Conservation (phyloP, 139 green algal genomes). For the Chlorella sp. region DNA sequence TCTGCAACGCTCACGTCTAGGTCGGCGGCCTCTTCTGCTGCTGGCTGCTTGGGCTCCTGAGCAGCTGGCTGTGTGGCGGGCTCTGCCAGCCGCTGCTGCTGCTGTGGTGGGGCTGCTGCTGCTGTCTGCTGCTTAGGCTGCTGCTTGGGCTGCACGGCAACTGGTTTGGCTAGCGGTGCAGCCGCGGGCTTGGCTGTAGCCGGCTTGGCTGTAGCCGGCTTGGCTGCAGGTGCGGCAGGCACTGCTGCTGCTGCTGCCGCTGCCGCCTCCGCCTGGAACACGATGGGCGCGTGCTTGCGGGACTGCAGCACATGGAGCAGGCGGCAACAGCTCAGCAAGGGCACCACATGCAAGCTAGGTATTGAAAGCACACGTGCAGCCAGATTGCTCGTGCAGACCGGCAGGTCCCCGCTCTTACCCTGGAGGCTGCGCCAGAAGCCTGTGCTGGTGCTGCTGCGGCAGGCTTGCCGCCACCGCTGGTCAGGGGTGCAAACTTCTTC, state of each 20-base stretch:
- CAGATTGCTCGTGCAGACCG: not conserved
- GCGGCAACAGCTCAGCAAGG: not conserved
- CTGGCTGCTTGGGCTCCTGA: not conserved
- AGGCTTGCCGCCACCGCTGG: not conserved
- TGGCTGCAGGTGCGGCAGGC: not conserved
- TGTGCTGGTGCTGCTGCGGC: not conserved
- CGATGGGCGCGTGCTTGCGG: conserved; percentile 11
- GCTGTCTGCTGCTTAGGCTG: not conserved
- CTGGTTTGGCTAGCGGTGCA: not conserved
- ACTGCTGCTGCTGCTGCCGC: not conserved
- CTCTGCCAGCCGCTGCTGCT: not conserved
- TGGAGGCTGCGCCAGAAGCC: not conserved
- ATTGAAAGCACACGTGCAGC: not conserved
- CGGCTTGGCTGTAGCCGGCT: not conserved
- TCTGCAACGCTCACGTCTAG: not conserved
- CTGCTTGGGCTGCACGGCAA: not conserved
- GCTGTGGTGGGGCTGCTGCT: not conserved
- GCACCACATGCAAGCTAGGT: too few relatives aligned
- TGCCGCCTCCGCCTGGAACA: conserved; percentile 14
- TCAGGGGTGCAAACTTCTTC: conserved; percentile 11
- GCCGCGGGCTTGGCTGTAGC: not conserved
- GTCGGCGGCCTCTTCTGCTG: not conserved
- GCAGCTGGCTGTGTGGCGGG: not conserved
- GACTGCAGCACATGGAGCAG: not conserved
- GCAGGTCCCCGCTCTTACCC: not conserved